phyloP scores from a whole-genome alignment of 2,329 filamentous ascomycete genomes.

The Curvularia eragrostidis region DNA sequence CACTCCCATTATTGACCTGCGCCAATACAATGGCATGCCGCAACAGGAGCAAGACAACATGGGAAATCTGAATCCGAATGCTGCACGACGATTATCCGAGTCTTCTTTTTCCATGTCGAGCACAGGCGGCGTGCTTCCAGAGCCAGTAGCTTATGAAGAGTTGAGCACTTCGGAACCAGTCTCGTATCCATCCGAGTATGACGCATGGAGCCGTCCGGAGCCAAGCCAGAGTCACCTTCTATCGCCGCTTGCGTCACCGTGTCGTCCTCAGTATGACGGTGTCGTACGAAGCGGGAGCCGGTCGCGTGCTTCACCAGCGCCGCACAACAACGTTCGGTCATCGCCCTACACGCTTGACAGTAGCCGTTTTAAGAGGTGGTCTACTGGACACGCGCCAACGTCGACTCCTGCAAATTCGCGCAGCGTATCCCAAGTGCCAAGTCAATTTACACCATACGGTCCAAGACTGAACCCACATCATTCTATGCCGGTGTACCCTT shows the following conservation, averaged over 20 bases:
- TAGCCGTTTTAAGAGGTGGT: slow-evolving; percentile 75
- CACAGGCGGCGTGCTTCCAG: slow-evolving; percentile 62
- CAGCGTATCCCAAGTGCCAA: slow-evolving; percentile 64
- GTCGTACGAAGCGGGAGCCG: slow-evolving; percentile 63
- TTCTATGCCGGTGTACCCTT: slow-evolving; percentile 49
- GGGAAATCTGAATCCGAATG: slow-evolving; percentile 53
- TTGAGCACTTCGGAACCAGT: slow-evolving; percentile 72
- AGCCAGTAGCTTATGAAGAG: slow-evolving; percentile 75
- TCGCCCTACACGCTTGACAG: slow-evolving; percentile 75
- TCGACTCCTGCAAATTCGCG: slow-evolving; percentile 66
- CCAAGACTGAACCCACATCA: slow-evolving; percentile 60
- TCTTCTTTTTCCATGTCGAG: slow-evolving; percentile 77
- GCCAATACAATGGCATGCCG: slow-evolving; percentile 45
- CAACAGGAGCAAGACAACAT: slow-evolving; percentile 42
- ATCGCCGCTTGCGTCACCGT: slow-evolving; percentile 76
- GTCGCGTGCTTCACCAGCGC: slow-evolving; percentile 74
- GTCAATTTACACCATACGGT: slow-evolving; percentile 66
- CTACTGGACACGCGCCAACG: slow-evolving; percentile 67
- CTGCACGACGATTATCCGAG: slow-evolving; percentile 70
- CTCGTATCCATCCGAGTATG: slow-evolving; percentile 66
- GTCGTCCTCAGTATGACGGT: slow-evolving; percentile 63
- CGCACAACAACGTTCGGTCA: slow-evolving; percentile 70
- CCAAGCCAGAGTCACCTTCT: slow-evolving; percentile 70
- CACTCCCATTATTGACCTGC: slow-evolving; percentile 50
- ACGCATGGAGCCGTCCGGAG: slow-evolving; percentile 70